Evolutionary conservation across 75 land plant species (phyloP), one percentile per base, ranked within the genome.

Genomic region (Azolla pinnata): DNA sequence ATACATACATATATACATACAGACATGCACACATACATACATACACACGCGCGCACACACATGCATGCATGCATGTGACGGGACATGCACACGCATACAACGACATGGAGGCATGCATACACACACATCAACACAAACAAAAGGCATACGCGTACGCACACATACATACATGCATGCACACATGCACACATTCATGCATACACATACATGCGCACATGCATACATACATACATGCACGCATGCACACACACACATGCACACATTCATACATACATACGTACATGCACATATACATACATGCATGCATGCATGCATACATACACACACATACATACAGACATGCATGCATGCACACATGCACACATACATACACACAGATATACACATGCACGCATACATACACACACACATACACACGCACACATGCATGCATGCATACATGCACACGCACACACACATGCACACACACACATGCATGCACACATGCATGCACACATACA

Each of bases 261-360:
- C 28, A 4, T n/a, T 14, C 28, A 1, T 56, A 9, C 2, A 55
- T 9, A 14, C 14, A 2, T 27, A 28, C 27, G 8, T 26, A 29
- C 9, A 1, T 21, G 7, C n/a, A 55, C 27, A 26, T 4, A 54
- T 54, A 26, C 1, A 54, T 54, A 26, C 25, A 54, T 54, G 28
- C 25, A 54, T 54, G 28, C 25, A 54, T 54, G 28, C 25, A 54
- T 54, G 28, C 25, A 14, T 54, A 26, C 25, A 54, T 54, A 4
- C 25, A 54, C 25, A 26, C 25, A 54, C 25, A 26, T 54, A 54
- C 25, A 26, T 54, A 54, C 25, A 26, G 19, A 26, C 25, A 54
- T 54, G 28, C 25, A 26, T 54, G 24, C 25, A 26, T 54, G 25
- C 25, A 4, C 25, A 26, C 25, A 26, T 54, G 4, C 25, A 26